Evolutionary conservation across 176 grass and related monocot genomes (phyloP), one percentile per base, ranked within the genome.

Genomic region (Metroxylon sagu): DNA sequence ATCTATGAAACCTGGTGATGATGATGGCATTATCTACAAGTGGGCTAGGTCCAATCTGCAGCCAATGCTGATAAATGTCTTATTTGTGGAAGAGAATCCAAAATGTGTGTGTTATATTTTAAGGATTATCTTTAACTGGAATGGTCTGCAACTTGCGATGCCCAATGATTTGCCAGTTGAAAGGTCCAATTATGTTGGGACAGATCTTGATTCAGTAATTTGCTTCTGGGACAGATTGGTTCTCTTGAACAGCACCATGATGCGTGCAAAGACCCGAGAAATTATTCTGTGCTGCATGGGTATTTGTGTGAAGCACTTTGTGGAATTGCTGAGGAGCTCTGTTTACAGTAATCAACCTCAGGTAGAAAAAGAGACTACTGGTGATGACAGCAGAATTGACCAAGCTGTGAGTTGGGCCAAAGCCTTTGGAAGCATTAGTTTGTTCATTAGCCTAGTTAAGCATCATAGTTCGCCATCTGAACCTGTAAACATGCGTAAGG

Each of bases 31-130:
- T 82, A 72, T 91, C 57, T 26, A 85, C 70, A 57, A 64, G 39
- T 91, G 87, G 92, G 84, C 92, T 49, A 70, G 52, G 62, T 64
- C 43, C 62, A 84, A 82, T 83, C 81, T 97, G 35, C 75, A 82
- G 26, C 48, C 50, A 56, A 51, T 80, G 43, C 68, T 91, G 25
- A 83, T 83, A 66, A 78, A 91, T 29, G 70, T 30, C 21, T 73
- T 97, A 62, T 82, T 74, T 80, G 69, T 59, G 28, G 87, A 97
- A 80, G 78, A 91, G 73, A 77, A 91, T 63, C 87, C 87, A 4
- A 97, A 83, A 74, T 97, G 92, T 66, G 78, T 91, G 65, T 91
- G 88, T 64, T 91, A 88, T 74, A 79, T 61, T 79, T 54, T 97
- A 61, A 91, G 80, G 54, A 85, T 91, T 43, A 85, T 88, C 52